Percentiles rank a stretch among this genome's conserved stretches.
Conservation (phyloP, 2,329 filamentous ascomycete species). For the Fusarium oxysporum region DNA sequence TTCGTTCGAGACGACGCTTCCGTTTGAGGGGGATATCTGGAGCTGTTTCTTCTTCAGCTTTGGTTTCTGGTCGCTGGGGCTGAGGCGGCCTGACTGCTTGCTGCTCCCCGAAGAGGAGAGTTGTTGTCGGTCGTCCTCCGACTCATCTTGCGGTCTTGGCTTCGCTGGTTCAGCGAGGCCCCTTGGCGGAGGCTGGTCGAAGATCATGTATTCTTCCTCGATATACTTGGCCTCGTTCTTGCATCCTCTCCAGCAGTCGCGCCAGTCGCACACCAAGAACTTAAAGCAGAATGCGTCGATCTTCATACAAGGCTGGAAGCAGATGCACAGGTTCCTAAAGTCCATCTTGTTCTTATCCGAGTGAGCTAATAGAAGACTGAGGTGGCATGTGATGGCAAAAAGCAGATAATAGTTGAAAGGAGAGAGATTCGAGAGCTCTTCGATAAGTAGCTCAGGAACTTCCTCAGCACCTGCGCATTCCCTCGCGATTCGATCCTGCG, state of each 20-base stretch:
- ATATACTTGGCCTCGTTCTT: slow-evolving; percentile 87
- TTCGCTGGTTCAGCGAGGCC: slow-evolving; percentile 56
- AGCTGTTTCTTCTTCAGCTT: slow-evolving; percentile 59
- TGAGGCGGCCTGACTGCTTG: slow-evolving; percentile 57
- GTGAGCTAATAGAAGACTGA: slow-evolving; percentile 90
- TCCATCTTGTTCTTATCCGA: slow-evolving; percentile 99
- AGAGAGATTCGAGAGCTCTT: slow-evolving; percentile 92
- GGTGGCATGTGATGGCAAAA: slow-evolving; percentile 96
- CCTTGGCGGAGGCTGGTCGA: slow-evolving; percentile 68
- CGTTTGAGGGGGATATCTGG: slow-evolving; percentile 56
- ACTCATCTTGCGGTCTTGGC: slow-evolving; percentile 42
- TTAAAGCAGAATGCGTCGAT: slow-evolving; percentile 96
- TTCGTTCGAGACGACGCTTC: slow-evolving; percentile 56
- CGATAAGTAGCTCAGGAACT: slow-evolving; percentile 86
- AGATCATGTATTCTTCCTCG: slow-evolving; percentile 73
- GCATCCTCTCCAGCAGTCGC: slow-evolving; percentile 96
- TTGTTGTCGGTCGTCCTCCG: slow-evolving; percentile 42
- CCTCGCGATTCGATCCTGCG: slow-evolving; percentile 82
- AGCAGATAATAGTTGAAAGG: slow-evolving; percentile 98
- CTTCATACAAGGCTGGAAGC: slow-evolving; percentile 96
- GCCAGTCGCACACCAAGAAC: slow-evolving; percentile 94
- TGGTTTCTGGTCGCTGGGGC: slow-evolving; percentile 37
- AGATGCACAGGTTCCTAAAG: slow-evolving; percentile 94
- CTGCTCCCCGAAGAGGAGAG: slow-evolving; percentile 74
- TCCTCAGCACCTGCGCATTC: slow-evolving; percentile 83